Base-by-base conservation (phyloP, 1,139 yeast species). In the Nakaseomyces bracarensis region DNA sequence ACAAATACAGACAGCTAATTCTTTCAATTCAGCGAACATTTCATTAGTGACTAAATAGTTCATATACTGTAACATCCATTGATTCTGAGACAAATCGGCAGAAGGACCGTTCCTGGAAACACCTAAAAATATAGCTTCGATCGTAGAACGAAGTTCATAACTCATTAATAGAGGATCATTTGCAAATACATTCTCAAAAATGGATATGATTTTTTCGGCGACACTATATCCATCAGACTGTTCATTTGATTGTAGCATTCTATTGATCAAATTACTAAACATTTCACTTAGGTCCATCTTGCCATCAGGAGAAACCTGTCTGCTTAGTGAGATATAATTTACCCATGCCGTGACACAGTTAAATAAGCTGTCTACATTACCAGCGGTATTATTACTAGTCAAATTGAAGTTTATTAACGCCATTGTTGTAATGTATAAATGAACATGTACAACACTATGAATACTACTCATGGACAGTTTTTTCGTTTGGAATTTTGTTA, bases 1-100 rank as follows among this genome's bases (percentile, higher is more conserved):
- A 3, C 77, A 71, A 6, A 78, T 57, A 40, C 82, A 62, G 42
- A 71, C 68, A 3, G 79, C 66, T 47, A 77, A 72, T 29, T 69
- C 69, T 40, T 69, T 69, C 34, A 74, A 56, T 41, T 71, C 71
- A 14, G 71, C 71, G 34, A 57, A 60, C 51, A 70, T 70, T 27
- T 68, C 69, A 20, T 65, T 51, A 2, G 57, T 51, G 13, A 61
- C 75, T 63, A 57, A 60, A 53, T 49, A 69, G 52, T 48, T 71
- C 57, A 61, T 73, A 65, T 52, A 75, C 22, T 49, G 49, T 39
- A 63, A 44, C 49, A 65, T 57, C 69, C 70, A 67, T 18, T 50
- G 50, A 36, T 58, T 54, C 36, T 49, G 49, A 2, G 56, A 44
- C 3, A 47, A 42, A 21, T 21, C 33, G 13, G 50, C 52, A 4